Percentiles rank a stretch among this genome's conserved stretches.
Evolutionary conservation across 768 basidiomycete species (phyloP).

Genomic region (Kwoniella sp.): DNA sequence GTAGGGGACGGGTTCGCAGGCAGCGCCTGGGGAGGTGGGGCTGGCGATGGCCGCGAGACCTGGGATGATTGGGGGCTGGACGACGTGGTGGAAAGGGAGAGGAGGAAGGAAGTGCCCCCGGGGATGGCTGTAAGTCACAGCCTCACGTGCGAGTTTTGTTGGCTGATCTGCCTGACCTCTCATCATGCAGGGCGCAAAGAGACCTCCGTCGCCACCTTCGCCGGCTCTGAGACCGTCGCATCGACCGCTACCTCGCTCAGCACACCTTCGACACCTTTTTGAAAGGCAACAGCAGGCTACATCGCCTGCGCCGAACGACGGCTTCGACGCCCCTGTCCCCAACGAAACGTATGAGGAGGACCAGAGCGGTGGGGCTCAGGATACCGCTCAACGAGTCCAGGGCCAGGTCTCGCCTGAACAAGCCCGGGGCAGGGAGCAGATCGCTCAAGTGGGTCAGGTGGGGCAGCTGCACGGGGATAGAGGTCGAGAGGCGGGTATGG

Average conservation of each 20-base stretch:
- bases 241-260: conserved; percentile 23
- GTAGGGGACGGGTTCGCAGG: conserved; percentile 10
- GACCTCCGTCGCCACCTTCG: conserved; percentile 44
- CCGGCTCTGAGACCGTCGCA: conserved; percentile 26
- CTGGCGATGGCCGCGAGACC: conserved; percentile 12
- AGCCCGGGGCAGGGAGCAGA: not conserved
- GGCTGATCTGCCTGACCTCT: not conserved
- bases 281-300: conserved; percentile 31
- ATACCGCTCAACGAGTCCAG: not conserved
- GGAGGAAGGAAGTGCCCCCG: conserved; percentile 37
- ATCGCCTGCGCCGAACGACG: conserved; percentile 26
- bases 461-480: not conserved
- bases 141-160: not conserved
- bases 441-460: not conserved
- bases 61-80: conserved; percentile 40
- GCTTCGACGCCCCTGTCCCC: conserved; percentile 44
- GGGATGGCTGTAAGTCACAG: conserved; percentile 46
- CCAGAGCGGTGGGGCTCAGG: not conserved
- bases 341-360: conserved; percentile 39
- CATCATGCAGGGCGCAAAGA: conserved; percentile 39
- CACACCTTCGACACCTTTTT: conserved; percentile 28
- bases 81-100: conserved; percentile 26
- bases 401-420: not conserved
- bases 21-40: conserved; percentile 2
- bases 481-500: not conserved